Conservation (phyloP, 192 early-diverging fungal species). For the Funneliformis mosseae region DNA sequence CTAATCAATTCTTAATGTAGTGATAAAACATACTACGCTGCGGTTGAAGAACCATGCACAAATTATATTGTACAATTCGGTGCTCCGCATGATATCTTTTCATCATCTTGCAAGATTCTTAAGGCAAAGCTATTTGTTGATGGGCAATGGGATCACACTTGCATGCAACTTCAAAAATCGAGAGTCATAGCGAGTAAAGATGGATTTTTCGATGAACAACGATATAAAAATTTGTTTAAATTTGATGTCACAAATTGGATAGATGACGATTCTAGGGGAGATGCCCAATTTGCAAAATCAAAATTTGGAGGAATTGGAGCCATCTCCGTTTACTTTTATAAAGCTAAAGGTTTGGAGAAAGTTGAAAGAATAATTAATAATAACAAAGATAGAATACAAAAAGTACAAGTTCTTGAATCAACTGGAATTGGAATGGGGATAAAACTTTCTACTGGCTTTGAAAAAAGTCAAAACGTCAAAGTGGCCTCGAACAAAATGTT, state of each 20-base stretch:
- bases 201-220: not conserved
- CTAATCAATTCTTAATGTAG: not conserved
- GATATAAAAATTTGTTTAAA: not conserved
- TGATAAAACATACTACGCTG: not conserved
- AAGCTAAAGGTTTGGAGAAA: not conserved
- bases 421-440: not conserved
- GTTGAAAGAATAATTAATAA: not conserved
- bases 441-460: not conserved
- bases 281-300: not conserved
- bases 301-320: not conserved
- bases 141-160: not conserved
- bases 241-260: not conserved
- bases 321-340: not conserved
- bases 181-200: not conserved
- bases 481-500: not conserved
- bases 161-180: not conserved
- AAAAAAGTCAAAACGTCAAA: not conserved
- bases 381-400: not conserved
- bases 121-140: not conserved
- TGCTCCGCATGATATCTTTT: not conserved
- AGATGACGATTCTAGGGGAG: not conserved
- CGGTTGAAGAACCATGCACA: not conserved
- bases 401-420: not conserved
- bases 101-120: not conserved
- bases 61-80: not conserved